Evolutionary conservation across 176 grass and related monocot species (phyloP).

Genomic region (Typha latifolia): DNA sequence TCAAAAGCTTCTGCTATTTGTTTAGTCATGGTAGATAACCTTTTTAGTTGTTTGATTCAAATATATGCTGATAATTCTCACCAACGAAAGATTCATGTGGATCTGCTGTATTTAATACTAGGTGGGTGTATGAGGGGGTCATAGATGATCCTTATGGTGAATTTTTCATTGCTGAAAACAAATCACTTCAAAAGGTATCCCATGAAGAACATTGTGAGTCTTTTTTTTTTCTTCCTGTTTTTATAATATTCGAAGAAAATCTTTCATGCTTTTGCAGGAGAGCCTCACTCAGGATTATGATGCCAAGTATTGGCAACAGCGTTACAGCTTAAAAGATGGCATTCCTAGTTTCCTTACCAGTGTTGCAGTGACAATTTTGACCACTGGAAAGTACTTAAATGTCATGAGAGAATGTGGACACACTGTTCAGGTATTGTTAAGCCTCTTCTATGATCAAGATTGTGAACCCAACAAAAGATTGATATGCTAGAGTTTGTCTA

Average conservation of each 20-base stretch:
- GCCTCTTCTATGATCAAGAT: not conserved
- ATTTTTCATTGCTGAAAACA: slow-evolving; percentile 99
- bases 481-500: slow-evolving; percentile 10
- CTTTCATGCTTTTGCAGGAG: slow-evolving; percentile 43
- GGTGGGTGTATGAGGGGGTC: slow-evolving; percentile 97
- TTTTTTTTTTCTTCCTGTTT: slow-evolving; percentile 1
- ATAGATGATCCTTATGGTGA: slow-evolving; percentile 96
- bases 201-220: not conserved
- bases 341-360: slow-evolving; percentile 84
- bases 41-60: slow-evolving; percentile 1
- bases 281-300: slow-evolving; percentile 93
- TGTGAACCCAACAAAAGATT: not conserved
- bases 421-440: slow-evolving; percentile 64
- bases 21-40: no score
- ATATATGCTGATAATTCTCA: not conserved
- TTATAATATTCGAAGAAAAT: slow-evolving; percentile 3
- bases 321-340: slow-evolving; percentile 90
- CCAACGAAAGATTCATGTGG: not conserved
- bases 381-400: slow-evolving; percentile 94
- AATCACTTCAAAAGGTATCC: slow-evolving; percentile 82
- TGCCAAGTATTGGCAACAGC: slow-evolving; percentile 90
- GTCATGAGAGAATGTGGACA: slow-evolving; percentile 98
- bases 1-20: no score
- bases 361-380: slow-evolving; percentile 86
- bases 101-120: slow-evolving; percentile 16